Conservation (phyloP, 75 land plant species). For the Gnetum montanum region DNA sequence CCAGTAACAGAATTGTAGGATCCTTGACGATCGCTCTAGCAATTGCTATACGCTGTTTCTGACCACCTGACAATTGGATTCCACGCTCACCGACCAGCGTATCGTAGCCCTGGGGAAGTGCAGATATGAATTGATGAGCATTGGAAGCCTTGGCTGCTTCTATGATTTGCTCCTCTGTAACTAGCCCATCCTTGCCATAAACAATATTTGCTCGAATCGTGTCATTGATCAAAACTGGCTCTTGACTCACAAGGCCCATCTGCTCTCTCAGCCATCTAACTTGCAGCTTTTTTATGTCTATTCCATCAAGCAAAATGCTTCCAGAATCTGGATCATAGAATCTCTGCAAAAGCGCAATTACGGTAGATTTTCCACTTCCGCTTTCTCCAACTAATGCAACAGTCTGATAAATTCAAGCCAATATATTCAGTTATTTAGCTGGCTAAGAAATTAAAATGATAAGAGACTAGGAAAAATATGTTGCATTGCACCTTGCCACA, state of each 20-base stretch:
- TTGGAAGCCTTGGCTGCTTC: conserved; percentile 27
- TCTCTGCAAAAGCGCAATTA: conserved; percentile 33
- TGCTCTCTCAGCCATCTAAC: conserved; percentile 44
- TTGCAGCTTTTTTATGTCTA: conserved; percentile 25
- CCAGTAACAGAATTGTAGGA: conserved; percentile 28
- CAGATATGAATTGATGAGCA: conserved; percentile 57
- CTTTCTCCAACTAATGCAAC: conserved; percentile 59
- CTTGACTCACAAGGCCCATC: conserved; percentile 51
- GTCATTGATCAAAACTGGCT: conserved; percentile 25
- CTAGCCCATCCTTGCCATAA: conserved; percentile 17
- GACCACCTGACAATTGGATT: conserved; percentile 35
- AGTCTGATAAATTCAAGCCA: too few species aligned
- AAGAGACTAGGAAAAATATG: too few species aligned
- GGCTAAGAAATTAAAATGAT: too few species aligned
- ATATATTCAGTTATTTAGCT: too few species aligned
- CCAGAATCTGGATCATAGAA: conserved; percentile 47
- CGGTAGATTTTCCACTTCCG: conserved; percentile 54
- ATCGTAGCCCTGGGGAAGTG: conserved; percentile 40
- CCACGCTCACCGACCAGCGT: conserved; percentile 36
- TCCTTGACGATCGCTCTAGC: conserved; percentile 30
- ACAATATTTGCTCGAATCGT: conserved; percentile 14
- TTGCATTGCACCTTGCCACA: too few species aligned
- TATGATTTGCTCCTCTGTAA: conserved; percentile 14
- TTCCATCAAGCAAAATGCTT: conserved; percentile 36
- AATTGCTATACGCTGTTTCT: conserved; percentile 38